Evolutionary conservation across 106 monocot species (phyloP), one percentile per base, ranked within the genome.

Genomic region (Dendrobium nobile): DNA sequence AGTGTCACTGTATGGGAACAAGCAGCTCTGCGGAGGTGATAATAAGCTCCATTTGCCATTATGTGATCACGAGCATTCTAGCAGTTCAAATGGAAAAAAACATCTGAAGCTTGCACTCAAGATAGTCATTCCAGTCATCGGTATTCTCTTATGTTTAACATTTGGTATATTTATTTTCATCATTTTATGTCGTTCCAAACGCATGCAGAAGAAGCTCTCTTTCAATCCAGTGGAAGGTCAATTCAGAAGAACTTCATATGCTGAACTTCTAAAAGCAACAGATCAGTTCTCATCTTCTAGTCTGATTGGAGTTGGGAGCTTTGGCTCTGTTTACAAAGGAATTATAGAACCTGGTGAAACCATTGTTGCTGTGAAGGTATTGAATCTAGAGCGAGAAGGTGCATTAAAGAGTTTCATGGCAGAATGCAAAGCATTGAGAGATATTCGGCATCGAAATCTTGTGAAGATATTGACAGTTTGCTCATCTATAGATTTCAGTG

Each of bases 201-300:
- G 18, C 41, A 15, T 42, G 18, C 13, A 41, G 33, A 73, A 41
- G 73, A 73, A 42, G 5, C 16, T 41, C 33, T 73, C 73, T 73
- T 73, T 73, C 16, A 73, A 73, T 4, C 41, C 41, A 42, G 1
- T 73, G 3, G 41, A 73, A 73, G 73, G 37, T 41, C 73, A 73
- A 40, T 73, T 73, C 73, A 73, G 4, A 37, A 73, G 73, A 68
- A 72, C 79, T 26, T 75, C 82, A 1, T 82, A 75, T 75, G 16
- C 45, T 7, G 75, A 86, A 7, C 40, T 86, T 4, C 40, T 47
- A 0, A 73, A 44, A 54, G 86, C 86, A 74, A 86, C 86, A 11
- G 67, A 79, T 67, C 75, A 45, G 9, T 86, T 86, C 47, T 75
- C 75, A 47, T 2, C 16, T 13, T 64, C 37, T 40, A 79, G 75